Evolutionary conservation across 2,329 filamentous ascomycete species (phyloP).

Genomic region (Thelonectria discophora): DNA sequence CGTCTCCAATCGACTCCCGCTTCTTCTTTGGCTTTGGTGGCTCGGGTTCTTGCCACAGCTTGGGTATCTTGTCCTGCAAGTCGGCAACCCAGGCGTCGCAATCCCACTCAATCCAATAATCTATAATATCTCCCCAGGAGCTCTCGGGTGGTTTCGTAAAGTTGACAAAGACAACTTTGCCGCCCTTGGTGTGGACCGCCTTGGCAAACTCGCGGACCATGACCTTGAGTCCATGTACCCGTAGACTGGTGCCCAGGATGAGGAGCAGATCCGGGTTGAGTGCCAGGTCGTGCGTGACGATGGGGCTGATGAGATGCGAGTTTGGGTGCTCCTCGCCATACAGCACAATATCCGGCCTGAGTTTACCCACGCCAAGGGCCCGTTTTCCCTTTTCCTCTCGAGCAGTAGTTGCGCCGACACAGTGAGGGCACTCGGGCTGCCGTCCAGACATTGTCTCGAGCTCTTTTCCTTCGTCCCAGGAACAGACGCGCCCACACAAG

Average conservation of each 20-base stretch:
- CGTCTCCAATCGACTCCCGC: conserved; percentile 43
- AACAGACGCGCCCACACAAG: conserved; percentile 64
- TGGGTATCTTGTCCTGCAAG: conserved; percentile 65
- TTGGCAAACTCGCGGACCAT: conserved; percentile 77
- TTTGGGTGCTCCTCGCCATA: conserved; percentile 79
- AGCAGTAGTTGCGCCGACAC: conserved; percentile 68
- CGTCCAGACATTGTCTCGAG: conserved; percentile 67
- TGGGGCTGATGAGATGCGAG: conserved; percentile 72
- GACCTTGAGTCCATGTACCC: conserved; percentile 75
- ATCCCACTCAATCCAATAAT: conserved; percentile 79
- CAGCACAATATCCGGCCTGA: conserved; percentile 77
- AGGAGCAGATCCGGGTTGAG: conserved; percentile 73
- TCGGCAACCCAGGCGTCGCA: conserved; percentile 78
- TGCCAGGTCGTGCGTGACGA: conserved; percentile 73
- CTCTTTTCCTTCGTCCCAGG: conserved; percentile 67
- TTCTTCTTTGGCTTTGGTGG: conserved; percentile 54
- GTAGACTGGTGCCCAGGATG: conserved; percentile 75
- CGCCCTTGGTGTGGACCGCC: conserved; percentile 72
- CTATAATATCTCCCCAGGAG: conserved; percentile 76
- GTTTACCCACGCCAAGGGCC: conserved; percentile 71
- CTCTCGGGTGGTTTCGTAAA: conserved; percentile 77
- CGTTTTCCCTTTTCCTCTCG: conserved; percentile 73
- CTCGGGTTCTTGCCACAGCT: conserved; percentile 65
- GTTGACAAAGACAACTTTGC: conserved; percentile 78
- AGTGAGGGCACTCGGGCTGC: conserved; percentile 74